phyloP scores from a whole-genome alignment of 2,329 filamentous ascomycete species.

The Botrytis deweyae region DNA sequence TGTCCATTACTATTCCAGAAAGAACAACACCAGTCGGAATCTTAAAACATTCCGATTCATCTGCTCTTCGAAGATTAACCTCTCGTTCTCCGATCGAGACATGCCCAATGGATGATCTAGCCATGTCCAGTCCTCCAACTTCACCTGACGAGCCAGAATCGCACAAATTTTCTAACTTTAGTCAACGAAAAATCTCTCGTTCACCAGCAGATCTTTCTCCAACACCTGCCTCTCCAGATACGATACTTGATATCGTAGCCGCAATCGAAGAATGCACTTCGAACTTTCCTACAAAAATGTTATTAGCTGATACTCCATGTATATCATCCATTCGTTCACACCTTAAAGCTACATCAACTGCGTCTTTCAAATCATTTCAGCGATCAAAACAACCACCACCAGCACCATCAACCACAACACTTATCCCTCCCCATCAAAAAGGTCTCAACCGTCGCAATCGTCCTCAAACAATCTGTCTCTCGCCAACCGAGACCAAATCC shows the following conservation, averaged over 20 bases:
- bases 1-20: slow-evolving; percentile 27
- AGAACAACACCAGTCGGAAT: slow-evolving; percentile 27
- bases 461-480: slow-evolving; percentile 16
- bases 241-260: slow-evolving; percentile 24
- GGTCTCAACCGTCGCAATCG: slow-evolving; percentile 2
- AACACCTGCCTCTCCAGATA: slow-evolving; percentile 8
- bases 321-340: slow-evolving; percentile 28
- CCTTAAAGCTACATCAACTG: slow-evolving; percentile 10
- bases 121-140: slow-evolving; percentile 14
- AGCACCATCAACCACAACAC: neutral
- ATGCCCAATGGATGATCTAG: neutral
- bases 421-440: neutral
- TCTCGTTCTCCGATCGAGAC: neutral
- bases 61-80: neutral
- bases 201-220: slow-evolving; percentile 1
- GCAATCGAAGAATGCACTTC: slow-evolving; percentile 27
- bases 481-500: neutral
- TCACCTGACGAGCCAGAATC: slow-evolving; percentile 3
- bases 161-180: neutral
- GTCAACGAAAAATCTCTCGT: neutral
- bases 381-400: neutral
- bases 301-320: slow-evolving; percentile 28
- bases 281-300: slow-evolving; percentile 31
- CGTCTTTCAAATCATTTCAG: neutral
- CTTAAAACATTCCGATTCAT: neutral